Evolutionary conservation across 805 yeast species (phyloP).

Genomic region (Kazachstania bromeliacearum): DNA sequence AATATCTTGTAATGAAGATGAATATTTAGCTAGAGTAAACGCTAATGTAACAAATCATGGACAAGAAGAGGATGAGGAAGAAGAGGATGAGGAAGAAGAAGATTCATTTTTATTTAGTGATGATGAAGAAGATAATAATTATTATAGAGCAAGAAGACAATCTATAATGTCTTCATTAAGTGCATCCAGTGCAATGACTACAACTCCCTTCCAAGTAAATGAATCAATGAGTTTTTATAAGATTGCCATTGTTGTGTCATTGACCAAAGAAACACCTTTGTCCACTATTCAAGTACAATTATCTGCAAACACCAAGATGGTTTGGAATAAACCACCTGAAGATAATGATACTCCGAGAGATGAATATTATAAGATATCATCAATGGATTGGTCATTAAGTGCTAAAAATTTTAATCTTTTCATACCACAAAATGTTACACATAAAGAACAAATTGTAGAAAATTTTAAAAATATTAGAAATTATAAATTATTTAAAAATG

Average conservation of each 20-base stretch:
- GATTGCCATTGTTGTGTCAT: conserved; percentile 5
- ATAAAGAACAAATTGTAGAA: conserved; percentile 17
- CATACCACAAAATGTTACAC: conserved; percentile 23
- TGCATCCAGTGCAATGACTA: not conserved
- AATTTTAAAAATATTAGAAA: conserved; percentile 13
- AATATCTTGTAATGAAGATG: conserved; percentile 22
- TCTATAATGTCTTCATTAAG: not conserved
- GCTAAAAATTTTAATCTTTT: conserved; percentile 38
- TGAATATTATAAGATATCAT: conserved; percentile 42
- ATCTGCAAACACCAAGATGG: conserved; percentile 50
- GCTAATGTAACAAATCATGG: conserved; percentile 1
- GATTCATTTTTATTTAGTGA: not conserved
- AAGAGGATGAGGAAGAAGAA: not conserved
- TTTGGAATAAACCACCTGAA: conserved; percentile 39
- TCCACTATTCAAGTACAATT: conserved; percentile 27
- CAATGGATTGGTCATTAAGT: conserved; percentile 37
- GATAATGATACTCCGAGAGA: conserved; percentile 31
- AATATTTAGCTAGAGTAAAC: conserved; percentile 18
- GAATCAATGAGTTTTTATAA: conserved; percentile 16
- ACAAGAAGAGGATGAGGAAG: not conserved
- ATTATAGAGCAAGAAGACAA: not conserved
- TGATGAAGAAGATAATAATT: not conserved
- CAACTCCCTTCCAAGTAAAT: too few species aligned
- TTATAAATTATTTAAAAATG: conserved; percentile 16
- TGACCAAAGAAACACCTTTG: conserved; percentile 1